Base-by-base conservation (phyloP, 2,329 filamentous ascomycete genomes). In the Albophoma yamanashiensis region DNA sequence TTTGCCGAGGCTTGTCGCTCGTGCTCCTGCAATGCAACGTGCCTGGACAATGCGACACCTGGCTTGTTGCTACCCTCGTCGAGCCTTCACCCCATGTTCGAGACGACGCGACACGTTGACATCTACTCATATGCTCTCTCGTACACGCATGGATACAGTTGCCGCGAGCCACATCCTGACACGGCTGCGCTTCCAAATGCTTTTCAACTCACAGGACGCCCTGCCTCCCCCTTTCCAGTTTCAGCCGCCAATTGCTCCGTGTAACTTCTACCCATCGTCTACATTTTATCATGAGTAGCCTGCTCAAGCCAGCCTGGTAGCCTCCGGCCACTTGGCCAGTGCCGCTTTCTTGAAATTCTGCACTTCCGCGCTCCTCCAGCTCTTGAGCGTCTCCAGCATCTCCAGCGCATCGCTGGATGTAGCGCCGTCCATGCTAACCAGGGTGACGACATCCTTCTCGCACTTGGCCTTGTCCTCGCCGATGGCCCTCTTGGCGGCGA, bases 371-470 rank as follows among this genome's bases (percentile, higher is more conserved):
- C 81, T 83, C 58, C 76, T 77, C 80, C 81, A 84, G 57, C 72
- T 70, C 65, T 71, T 73, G 50, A 85, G 69, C 6, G 74, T 70
- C 39, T 75, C 71, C 43, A 80, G 65, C 0, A 73, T 73, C 58
- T 76, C 76, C 12, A 79, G 67, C 1, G 85, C 87, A 61, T 88
- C 82, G 50, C 82, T 77, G 34, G 86, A 74, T 8, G 79, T 79
- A 47, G 81, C 75, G 15, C 68, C 73, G 5, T 80, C 71, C 8
- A 82, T 67, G 34, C 82, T 78, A 15, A 90, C 72, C 12, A 83
- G 76, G n/a, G 76, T 77, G n/a, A 78, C 67, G n/a, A 92, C 73
- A 43, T 85, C 82, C 69, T 85, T 81, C 67, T 89, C 88, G 60
- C 77, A 79, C 67, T 82, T 76, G 2, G 76, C 67, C 67, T 82